Evolutionary conservation across 2,329 filamentous ascomycete genomes (phyloP).

Genomic region (Fusarium redolens): DNA sequence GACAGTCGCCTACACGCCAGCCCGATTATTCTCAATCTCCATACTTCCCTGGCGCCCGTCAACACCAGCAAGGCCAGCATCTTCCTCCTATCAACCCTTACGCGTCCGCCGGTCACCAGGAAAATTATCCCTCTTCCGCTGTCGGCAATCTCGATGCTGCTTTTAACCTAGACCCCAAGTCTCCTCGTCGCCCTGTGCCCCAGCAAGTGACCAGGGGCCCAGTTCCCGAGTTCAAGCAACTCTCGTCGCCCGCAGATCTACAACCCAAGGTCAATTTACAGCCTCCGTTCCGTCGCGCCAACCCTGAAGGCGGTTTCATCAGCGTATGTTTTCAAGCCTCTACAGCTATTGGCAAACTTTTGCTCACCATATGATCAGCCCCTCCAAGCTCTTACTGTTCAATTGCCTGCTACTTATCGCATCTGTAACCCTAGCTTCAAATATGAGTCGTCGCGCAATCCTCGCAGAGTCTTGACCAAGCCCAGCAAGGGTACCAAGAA

Average conservation of each 20-base stretch:
- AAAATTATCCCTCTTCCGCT: conserved; percentile 78
- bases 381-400: conserved; percentile 92
- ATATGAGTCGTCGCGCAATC: conserved; percentile 97
- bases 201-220: conserved; percentile 68
- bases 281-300: conserved; percentile 90
- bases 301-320: conserved; percentile 97
- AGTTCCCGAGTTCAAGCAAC: conserved; percentile 88
- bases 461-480: conserved; percentile 94
- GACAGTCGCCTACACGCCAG: conserved; percentile 83
- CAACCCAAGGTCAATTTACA: conserved; percentile 86
- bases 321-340: conserved; percentile 71
- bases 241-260: conserved; percentile 78
- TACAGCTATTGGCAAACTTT: not conserved
- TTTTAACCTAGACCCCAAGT: conserved; percentile 67
- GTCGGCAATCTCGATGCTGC: conserved; percentile 78
- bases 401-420: conserved; percentile 93
- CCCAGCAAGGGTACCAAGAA: conserved; percentile 99
- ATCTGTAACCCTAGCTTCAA: conserved; percentile 99
- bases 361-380: conserved; percentile 66
- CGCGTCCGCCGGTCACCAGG: conserved; percentile 66
- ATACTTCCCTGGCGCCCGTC: conserved; percentile 61
- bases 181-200: conserved; percentile 65
- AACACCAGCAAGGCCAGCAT: conserved; percentile 67
- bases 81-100: conserved; percentile 80
- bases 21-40: conserved; percentile 69